Conservation (phyloP, 805 yeast species). For the Teunomyces funiuensis region DNA sequence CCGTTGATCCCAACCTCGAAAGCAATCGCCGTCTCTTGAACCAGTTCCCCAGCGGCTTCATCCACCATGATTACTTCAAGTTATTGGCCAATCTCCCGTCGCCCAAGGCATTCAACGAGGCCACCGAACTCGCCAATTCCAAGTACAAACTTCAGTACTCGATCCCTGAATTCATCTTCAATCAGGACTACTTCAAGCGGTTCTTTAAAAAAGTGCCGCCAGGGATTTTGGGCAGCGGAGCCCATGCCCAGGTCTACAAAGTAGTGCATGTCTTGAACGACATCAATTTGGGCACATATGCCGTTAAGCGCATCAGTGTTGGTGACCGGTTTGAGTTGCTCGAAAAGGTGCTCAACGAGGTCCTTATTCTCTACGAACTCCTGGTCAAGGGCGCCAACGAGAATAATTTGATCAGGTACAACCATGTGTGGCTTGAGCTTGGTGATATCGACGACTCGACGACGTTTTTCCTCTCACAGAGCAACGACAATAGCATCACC, state of each 20-base stretch:
- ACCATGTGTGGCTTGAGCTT: conserved; percentile 89
- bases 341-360: conserved; percentile 72
- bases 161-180: conserved; percentile 49
- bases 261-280: conserved; percentile 80
- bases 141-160: conserved; percentile 8
- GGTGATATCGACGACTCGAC: conserved; percentile 51
- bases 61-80: conserved; percentile 39
- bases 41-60: conserved; percentile 18
- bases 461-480: conserved; percentile 25
- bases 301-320: conserved; percentile 80
- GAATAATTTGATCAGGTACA: conserved; percentile 72
- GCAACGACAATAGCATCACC: conserved; percentile 6
- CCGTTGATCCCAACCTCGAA: no score
- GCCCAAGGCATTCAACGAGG: conserved; percentile 1
- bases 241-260: conserved; percentile 80
- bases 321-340: conserved; percentile 75
- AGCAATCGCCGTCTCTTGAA: not conserved
- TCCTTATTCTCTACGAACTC: conserved; percentile 61
- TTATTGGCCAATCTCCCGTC: conserved; percentile 28
- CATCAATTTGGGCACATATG: conserved; percentile 73
- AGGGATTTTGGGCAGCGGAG: conserved; percentile 69
- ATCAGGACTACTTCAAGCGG: conserved; percentile 77
- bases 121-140: conserved; percentile 3
- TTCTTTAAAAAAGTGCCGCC: conserved; percentile 63
- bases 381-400: conserved; percentile 45